A percentile compares a stretch with the other conserved stretches of the same genome.
These are phyloP conservation scores for Ophidiomyces ophidiicola DNA, from an alignment of 2,329 filamentous ascomycete genomes.

Conservation along the genomic window DNA sequence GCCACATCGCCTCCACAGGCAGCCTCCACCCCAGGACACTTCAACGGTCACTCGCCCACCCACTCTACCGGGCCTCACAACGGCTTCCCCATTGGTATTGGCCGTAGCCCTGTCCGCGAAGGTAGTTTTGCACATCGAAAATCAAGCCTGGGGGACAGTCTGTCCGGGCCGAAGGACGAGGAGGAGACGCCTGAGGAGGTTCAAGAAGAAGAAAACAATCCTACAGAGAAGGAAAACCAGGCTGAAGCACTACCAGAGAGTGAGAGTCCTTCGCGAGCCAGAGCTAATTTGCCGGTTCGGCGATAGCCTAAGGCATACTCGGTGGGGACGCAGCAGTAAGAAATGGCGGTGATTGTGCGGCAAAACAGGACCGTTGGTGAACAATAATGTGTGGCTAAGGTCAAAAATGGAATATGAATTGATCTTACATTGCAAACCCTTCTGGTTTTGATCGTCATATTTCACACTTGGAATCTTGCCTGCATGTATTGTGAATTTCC, in stretches of 20 bases:
- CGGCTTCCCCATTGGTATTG: slow-evolving; percentile 28
- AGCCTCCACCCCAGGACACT: slow-evolving; percentile 18
- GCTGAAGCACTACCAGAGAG: slow-evolving; percentile 26
- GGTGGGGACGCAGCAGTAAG: not conserved
- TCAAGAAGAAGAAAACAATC: slow-evolving; percentile 34
- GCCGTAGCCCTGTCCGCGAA: slow-evolving; percentile 78
- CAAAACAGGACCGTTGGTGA: not conserved
- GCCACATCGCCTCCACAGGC: slow-evolving; percentile 44
- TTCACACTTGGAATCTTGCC: too few species aligned
- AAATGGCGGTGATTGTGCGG: not conserved
- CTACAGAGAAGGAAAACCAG: slow-evolving; percentile 38
- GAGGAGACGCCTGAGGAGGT: slow-evolving; percentile 18
- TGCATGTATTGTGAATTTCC: too few species aligned
- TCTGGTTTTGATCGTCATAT: too few species aligned
- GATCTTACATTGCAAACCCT: too few species aligned
- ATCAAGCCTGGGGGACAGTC: slow-evolving; percentile 50
- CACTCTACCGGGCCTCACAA: slow-evolving; percentile 17
- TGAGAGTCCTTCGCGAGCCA: slow-evolving; percentile 34
- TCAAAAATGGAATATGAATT: too few species aligned
- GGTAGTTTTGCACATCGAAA: slow-evolving; percentile 74
- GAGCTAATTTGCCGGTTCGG: slow-evolving; percentile 52
- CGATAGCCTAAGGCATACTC: slow-evolving; percentile 33
- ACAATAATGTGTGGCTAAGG: not conserved
- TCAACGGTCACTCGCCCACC: slow-evolving; percentile 25
- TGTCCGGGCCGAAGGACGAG: slow-evolving; percentile 17